Base-by-base conservation (phyloP, 2,329 filamentous ascomycete species). In the Graphilbum fragrans region DNA sequence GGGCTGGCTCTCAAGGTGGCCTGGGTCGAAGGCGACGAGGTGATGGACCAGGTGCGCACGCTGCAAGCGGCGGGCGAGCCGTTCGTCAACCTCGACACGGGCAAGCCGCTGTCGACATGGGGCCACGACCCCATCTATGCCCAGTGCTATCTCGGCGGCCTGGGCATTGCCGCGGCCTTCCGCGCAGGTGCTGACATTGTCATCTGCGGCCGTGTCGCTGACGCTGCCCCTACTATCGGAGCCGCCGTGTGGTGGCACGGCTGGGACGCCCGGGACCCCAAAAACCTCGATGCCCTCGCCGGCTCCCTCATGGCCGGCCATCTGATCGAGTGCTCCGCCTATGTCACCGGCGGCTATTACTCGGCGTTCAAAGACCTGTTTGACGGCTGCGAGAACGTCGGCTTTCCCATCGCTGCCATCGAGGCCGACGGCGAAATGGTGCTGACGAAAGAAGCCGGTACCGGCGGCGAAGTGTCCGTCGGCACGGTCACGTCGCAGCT, bases 221-320 rank as follows among this genome's bases (percentile, higher is more conserved):
- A 48, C 19, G 68, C 69, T 0, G 65, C 63, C 3, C 70, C 69
- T 0, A 69, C 73, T 0, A 73, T 77, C 44, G 73, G 67, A 0
- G 69, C 70, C 0, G 72, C 72, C 0, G 66, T 65, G 50, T 77
- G 63, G 57, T 77, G 71, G 65, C 63, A 77, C 41, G 56, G 60
- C 2, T 78, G 72, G 73, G 45, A 46, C 1, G 60, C n/a, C n/a
- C n/a, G n/a, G n/a, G n/a, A n/a, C n/a, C n/a, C 65, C n/a, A 61
- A 57, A 0, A 60, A 67, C 20, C 70, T 65, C 18, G 64, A 76
- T 43, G 49, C 58, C 18, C 57, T 77, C 5, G 72, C 72, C 0
- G 65, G 66, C 0, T 58, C 68, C 0, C 51, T 75, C 0, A 53
- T 75, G 4, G 68, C 69, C 0, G 70, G 67, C 2, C 44, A 74